Conservation (phyloP, 495 filamentous ascomycete species). For the Xylaria sp. region DNA sequence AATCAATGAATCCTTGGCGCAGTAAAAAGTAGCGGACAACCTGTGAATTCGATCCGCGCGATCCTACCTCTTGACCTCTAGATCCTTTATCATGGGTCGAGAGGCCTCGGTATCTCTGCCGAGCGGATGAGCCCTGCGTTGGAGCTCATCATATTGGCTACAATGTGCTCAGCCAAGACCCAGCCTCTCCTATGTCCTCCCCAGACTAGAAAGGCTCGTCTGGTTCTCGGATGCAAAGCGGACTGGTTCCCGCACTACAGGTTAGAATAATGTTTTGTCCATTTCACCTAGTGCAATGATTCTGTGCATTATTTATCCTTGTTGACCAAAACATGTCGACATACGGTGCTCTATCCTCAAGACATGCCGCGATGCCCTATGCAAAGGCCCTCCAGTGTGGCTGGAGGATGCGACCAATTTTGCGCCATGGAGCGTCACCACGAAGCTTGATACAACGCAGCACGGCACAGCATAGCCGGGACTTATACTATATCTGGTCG, state of each 20-base stretch:
- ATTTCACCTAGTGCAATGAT: neutral
- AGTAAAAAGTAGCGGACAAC: neutral
- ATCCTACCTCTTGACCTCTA: conserved; percentile 9
- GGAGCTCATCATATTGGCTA: neutral
- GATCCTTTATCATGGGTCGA: conserved; percentile 14
- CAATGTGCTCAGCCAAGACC: conserved; percentile 8
- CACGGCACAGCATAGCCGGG: conserved; percentile 22
- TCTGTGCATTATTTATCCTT: neutral
- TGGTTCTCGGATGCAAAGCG: conserved; percentile 20
- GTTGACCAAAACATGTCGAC: neutral
- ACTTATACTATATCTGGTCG: conserved; percentile 3
- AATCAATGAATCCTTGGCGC: conserved; percentile 25
- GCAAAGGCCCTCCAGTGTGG: conserved; percentile 6
- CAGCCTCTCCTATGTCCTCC: neutral
- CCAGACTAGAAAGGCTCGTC: conserved; percentile 10
- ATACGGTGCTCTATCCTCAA: neutral
- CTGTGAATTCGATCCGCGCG: conserved; percentile 4
- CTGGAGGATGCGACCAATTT: conserved; percentile 1
- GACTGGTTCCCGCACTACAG: neutral
- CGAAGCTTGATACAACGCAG: conserved; percentile 13
- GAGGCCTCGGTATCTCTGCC: conserved; percentile 10
- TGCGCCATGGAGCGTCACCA: neutral
- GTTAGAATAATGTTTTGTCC: neutral
- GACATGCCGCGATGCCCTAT: conserved; percentile 5
- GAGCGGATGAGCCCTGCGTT: conserved; percentile 7